Conservation (phyloP, 2,329 filamentous ascomycete species). For the Fusarium palustre region DNA sequence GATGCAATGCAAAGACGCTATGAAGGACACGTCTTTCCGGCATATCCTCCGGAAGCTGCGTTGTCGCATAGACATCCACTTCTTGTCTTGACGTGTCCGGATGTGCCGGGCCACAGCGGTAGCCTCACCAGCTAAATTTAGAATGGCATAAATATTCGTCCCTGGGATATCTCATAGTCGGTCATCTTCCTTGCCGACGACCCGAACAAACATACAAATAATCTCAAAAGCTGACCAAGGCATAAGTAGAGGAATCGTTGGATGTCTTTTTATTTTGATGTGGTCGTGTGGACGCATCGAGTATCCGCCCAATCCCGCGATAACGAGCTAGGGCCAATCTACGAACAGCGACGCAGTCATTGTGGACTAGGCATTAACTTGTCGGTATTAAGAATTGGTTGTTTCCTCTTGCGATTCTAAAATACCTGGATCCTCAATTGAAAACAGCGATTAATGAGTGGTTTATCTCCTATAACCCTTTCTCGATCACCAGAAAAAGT, state of each 20-base stretch:
- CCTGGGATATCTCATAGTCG: neutral
- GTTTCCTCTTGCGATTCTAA: too few species aligned
- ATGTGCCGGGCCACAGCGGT: neutral
- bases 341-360: neutral
- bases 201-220: neutral
- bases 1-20: too few species aligned
- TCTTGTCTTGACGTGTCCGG: neutral
- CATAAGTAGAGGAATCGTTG: too few species aligned
- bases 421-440: too few species aligned
- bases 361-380: too few species aligned
- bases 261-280: neutral
- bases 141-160: neutral
- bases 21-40: neutral
- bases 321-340: neutral
- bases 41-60: neutral
- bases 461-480: too few species aligned
- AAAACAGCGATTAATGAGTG: too few species aligned
- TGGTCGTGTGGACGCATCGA: neutral
- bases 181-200: neutral
- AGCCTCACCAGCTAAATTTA: slow-evolving; percentile 15
- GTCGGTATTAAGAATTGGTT: too few species aligned
- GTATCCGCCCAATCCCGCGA: neutral
- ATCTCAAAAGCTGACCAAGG: neutral
- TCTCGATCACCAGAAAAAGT: neutral
- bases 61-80: neutral